Percentiles rank a stretch among this genome's conserved stretches.
Evolutionary conservation across 2,329 filamentous ascomycete genomes (phyloP).

Genomic region (Diplocarpon mali): DNA sequence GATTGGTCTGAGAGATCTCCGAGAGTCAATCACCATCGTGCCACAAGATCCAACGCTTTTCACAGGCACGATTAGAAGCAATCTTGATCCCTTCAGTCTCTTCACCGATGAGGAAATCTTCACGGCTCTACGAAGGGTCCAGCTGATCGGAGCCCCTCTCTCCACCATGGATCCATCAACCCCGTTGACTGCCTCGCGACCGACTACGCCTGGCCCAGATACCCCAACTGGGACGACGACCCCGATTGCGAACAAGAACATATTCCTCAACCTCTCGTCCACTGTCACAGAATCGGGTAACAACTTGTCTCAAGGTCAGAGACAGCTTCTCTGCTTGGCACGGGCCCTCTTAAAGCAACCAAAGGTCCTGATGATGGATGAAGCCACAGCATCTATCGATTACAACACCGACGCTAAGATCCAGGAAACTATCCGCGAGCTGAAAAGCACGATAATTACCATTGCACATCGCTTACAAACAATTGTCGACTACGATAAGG

Average conservation of each 20-base stretch:
- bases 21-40: conserved; percentile 92
- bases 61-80: conserved; percentile 80
- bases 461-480: conserved; percentile 94
- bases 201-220: conserved; percentile 15
- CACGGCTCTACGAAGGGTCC: conserved; percentile 73
- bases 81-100: conserved; percentile 81
- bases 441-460: conserved; percentile 88
- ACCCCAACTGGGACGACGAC: conserved; percentile 21
- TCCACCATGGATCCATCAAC: conserved; percentile 23
- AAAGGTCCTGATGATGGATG: conserved; percentile 96
- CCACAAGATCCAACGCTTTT: conserved; percentile 95
- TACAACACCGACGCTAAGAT: conserved; percentile 94
- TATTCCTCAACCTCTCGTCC: conserved; percentile 80
- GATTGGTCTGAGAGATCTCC: conserved; percentile 87
- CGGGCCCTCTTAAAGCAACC: conserved; percentile 85
- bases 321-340: conserved; percentile 87
- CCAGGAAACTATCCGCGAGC: conserved; percentile 88
- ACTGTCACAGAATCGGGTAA: conserved; percentile 80
- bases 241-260: conserved; percentile 73
- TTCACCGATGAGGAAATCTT: conserved; percentile 91
- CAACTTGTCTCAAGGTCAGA: conserved; percentile 91
- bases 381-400: conserved; percentile 95
- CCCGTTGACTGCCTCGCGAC: conserved; percentile 27
- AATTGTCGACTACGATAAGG: conserved; percentile 97
- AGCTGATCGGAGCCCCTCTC: conserved; percentile 56